Evolutionary conservation across 2,329 filamentous ascomycete species (phyloP).

Genomic region (Orbilia ellipsospora): DNA sequence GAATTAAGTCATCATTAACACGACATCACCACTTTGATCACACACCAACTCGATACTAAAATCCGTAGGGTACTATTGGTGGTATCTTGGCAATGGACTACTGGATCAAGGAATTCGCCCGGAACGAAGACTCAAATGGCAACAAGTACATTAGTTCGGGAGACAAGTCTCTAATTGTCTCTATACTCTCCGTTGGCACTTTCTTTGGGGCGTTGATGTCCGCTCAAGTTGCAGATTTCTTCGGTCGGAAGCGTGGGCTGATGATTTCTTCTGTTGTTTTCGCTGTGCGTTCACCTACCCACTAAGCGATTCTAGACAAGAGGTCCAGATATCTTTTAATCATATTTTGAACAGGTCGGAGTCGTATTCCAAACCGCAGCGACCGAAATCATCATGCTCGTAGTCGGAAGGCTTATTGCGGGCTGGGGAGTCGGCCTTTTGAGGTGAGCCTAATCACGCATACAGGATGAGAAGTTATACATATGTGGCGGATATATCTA

Average conservation of each 20-base stretch:
- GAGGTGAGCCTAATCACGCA: slow-evolving; percentile 2
- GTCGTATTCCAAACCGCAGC: slow-evolving; percentile 76
- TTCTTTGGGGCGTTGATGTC: slow-evolving; percentile 67
- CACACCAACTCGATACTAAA: not conserved
- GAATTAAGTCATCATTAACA: not conserved
- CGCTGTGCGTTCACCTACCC: not conserved
- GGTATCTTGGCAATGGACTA: slow-evolving; percentile 77
- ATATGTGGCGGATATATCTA: no score
- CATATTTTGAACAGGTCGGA: slow-evolving; percentile 63
- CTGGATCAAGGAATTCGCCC: slow-evolving; percentile 74
- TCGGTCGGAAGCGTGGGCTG: slow-evolving; percentile 32
- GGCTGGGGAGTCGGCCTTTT: slow-evolving; percentile 35
- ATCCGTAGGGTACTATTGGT: slow-evolving; percentile 69
- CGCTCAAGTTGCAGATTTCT: slow-evolving; percentile 33
- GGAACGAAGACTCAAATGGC: slow-evolving; percentile 63
- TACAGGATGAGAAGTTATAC: no score
- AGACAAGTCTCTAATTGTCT: slow-evolving; percentile 79
- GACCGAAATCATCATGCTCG: slow-evolving; percentile 47
- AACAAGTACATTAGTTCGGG: slow-evolving; percentile 62
- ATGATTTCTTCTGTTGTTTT: slow-evolving; percentile 38
- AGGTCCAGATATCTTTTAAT: not conserved
- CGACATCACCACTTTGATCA: no score
- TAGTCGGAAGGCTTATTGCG: slow-evolving; percentile 29
- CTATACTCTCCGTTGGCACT: slow-evolving; percentile 83
- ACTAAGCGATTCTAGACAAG: no score